Conservation (phyloP, 164 flowering plant species). For the Umbilicus rupestris region DNA sequence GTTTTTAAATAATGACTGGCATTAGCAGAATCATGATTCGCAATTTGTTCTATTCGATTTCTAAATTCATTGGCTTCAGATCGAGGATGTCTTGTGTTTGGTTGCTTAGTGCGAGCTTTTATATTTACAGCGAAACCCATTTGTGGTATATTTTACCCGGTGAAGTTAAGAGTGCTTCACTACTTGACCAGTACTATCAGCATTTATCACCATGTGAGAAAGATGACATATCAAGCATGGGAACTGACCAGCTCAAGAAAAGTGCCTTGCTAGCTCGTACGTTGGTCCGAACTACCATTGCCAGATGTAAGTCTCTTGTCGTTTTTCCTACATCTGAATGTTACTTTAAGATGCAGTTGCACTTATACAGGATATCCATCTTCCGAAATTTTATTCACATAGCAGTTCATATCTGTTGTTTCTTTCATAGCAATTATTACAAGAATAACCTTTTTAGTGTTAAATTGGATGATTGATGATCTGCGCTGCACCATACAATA, state of each 20-base stretch:
- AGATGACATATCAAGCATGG: slow-evolving; percentile 36
- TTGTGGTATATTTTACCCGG: slow-evolving; percentile 72
- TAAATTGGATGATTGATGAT: not conserved
- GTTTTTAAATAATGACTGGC: too few species aligned
- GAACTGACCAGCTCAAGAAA: slow-evolving; percentile 46
- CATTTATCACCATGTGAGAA: slow-evolving; percentile 62
- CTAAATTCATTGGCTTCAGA: not conserved
- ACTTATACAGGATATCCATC: not conserved
- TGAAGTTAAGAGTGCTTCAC: slow-evolving; percentile 51
- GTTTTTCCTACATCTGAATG: not conserved
- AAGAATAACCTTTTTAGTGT: not conserved
- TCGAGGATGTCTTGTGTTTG: not conserved
- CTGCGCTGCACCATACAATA: not conserved
- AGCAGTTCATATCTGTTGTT: not conserved
- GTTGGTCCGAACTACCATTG: slow-evolving; percentile 78
- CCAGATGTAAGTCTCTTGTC: slow-evolving; percentile 49
- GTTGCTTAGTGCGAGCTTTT: not conserved
- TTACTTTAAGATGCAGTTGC: not conserved
- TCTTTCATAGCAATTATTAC: not conserved
- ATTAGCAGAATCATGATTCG: not conserved
- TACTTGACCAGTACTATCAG: slow-evolving; percentile 44
- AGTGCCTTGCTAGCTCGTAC: slow-evolving; percentile 72
- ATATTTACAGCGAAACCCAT: slow-evolving; percentile 63
- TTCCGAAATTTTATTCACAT: not conserved
- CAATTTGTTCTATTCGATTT: not conserved